Evolutionary conservation across 768 basidiomycete genomes (phyloP).

Genomic region (Psilocybe tampanensis): DNA sequence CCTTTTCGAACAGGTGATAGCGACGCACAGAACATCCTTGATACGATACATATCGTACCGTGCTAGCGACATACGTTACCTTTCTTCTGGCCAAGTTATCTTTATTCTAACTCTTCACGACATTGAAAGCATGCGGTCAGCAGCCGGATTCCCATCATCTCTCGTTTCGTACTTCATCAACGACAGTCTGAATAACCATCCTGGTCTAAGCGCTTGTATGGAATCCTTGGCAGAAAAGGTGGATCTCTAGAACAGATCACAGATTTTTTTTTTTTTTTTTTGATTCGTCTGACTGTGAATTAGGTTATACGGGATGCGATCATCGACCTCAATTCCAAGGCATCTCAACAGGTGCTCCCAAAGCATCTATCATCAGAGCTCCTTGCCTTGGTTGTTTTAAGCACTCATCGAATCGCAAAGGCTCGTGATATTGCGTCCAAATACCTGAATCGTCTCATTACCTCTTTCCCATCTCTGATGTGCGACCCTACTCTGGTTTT

Average conservation of each 20-base stretch:
- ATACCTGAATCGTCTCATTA: constrained; percentile 84
- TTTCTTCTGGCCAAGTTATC: constrained; percentile 83
- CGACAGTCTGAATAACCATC: constrained; percentile 75
- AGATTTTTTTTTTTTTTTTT: background rate
- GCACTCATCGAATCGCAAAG: constrained; percentile 82
- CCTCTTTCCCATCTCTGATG: constrained; percentile 92
- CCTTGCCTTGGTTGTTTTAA: constrained; percentile 69
- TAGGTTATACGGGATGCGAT: constrained; percentile 83
- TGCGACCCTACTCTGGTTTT: constrained; percentile 88
- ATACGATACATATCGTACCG: constrained; percentile 67
- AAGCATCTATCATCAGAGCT: constrained; percentile 70
- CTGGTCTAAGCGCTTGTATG: constrained; percentile 72
- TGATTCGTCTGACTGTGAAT: background rate
- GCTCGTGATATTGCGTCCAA: constrained; percentile 81
- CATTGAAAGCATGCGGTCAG: constrained; percentile 84
- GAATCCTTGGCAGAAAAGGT: constrained; percentile 88
- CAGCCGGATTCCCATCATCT: constrained; percentile 77
- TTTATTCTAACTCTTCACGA: constrained; percentile 87
- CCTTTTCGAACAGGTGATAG: constrained; percentile 57
- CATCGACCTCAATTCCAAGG: constrained; percentile 69
- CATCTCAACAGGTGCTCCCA: constrained; percentile 80
- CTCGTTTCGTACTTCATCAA: constrained; percentile 89
- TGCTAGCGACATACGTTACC: constrained; percentile 66
- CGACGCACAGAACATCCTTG: constrained; percentile 67
- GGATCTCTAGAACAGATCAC: background rate